Conservation (phyloP, 805 yeast species). For the Groenewaldozyma salmanticensis region DNA sequence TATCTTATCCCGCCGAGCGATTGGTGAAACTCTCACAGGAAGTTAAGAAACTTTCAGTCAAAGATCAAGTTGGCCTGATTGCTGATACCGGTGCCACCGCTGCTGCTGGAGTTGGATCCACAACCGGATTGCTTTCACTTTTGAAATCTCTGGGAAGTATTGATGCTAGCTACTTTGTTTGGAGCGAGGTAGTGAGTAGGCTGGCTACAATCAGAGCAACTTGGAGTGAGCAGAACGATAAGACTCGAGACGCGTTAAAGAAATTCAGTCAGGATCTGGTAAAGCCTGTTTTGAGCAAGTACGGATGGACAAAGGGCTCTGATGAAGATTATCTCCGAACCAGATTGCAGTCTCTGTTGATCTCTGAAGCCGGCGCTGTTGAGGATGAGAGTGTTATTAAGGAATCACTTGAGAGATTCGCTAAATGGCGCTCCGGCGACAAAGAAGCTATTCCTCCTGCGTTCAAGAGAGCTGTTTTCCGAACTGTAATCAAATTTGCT, state of each 20-base stretch:
- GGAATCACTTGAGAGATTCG: constrained; percentile 36
- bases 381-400: constrained; percentile 27
- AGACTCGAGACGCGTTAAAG: constrained; percentile 32
- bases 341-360: constrained; percentile 55
- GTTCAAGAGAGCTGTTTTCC: constrained; percentile 56
- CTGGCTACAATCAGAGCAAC: constrained; percentile 35
- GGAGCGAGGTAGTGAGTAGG: constrained; percentile 39
- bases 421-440: constrained; percentile 50
- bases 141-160: constrained; percentile 38
- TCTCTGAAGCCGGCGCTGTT: constrained; percentile 25
- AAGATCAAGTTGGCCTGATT: constrained; percentile 56
- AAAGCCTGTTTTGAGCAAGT: constrained; percentile 38
- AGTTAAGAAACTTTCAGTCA: constrained; percentile 42
- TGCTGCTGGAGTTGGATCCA: constrained; percentile 40
- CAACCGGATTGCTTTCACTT: constrained; percentile 41
- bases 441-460: constrained; percentile 64
- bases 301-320: constrained; percentile 58
- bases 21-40: constrained; percentile 44
- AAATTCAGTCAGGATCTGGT: constrained; percentile 45
- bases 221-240: constrained; percentile 40
- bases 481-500: constrained; percentile 45
- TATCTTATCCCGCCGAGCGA: constrained; percentile 43
- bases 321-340: constrained; percentile 44
- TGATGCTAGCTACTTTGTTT: constrained; percentile 43
- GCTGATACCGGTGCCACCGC: constrained; percentile 51